Conservation (phyloP, 139 green algal genomes). For the Picochlorum sp. region DNA sequence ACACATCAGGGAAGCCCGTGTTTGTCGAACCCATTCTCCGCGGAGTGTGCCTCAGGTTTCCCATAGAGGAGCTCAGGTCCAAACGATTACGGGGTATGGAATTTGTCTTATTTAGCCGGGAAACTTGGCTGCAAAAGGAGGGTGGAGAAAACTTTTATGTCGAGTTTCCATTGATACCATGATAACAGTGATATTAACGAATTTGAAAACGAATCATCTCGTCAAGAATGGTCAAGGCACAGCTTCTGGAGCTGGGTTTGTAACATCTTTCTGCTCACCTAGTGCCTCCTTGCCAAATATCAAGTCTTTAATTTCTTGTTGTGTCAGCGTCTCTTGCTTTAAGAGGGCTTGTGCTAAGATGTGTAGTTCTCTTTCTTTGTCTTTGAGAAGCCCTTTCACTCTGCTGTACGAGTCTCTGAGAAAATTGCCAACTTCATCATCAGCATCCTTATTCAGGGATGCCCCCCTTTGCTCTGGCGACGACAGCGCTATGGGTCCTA, state of each 20-base stretch:
- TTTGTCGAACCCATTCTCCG: constrained; percentile 29
- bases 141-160: constrained; percentile 10
- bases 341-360: constrained; percentile 65
- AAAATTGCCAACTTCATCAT: constrained; percentile 32
- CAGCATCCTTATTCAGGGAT: constrained; percentile 17
- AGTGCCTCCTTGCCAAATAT: not conserved
- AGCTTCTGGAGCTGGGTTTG: not conserved
- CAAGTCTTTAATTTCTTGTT: constrained; percentile 16
- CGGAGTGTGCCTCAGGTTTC: constrained; percentile 18
- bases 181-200: constrained; percentile 1
- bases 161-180: constrained; percentile 5
- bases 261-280: not conserved
- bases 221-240: not conserved
- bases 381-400: constrained; percentile 47
- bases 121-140: constrained; percentile 10
- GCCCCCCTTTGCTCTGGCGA: not conserved
- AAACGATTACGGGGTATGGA: constrained; percentile 10
- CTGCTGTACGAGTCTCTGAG: constrained; percentile 15
- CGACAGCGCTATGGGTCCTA: constrained; percentile 61
- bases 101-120: constrained; percentile 9
- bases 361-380: constrained; percentile 74
- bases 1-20: constrained; percentile 11
- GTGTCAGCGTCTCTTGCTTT: constrained; percentile 77
- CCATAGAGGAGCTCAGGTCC: constrained; percentile 3
- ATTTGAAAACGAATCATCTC: not conserved